phyloP scores from a whole-genome alignment of 2,329 filamentous ascomycete species.

The Magnaporthiopsis rhizophila region DNA sequence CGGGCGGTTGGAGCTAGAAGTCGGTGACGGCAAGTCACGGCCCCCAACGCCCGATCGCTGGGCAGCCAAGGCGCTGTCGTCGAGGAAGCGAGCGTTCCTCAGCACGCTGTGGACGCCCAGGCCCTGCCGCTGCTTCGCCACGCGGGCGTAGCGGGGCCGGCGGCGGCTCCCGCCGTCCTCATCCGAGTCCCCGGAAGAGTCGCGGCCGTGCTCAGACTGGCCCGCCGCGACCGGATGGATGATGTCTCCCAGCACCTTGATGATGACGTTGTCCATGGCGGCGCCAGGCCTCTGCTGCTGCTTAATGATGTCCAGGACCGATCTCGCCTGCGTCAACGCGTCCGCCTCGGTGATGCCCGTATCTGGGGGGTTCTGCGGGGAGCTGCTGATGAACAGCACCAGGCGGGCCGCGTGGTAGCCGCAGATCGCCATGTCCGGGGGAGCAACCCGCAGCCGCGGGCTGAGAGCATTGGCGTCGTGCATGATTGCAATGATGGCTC shows the following conservation, averaged over 20 bases:
- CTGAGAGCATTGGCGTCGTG: background rate
- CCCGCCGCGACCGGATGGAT: background rate
- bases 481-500: background rate
- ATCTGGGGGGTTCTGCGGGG: background rate
- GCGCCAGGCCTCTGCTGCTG: background rate
- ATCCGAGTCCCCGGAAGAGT: background rate
- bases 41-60: background rate
- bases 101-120: background rate
- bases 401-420: conserved; percentile 1
- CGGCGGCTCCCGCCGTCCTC: background rate
- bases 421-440: background rate
- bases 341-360: background rate
- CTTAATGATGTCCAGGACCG: background rate
- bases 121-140: background rate
- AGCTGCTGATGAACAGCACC: background rate
- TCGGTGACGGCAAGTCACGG: background rate
- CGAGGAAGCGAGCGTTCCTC: conserved; percentile 1
- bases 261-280: background rate
- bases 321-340: background rate
- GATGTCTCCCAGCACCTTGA: background rate
- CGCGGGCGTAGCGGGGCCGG: background rate
- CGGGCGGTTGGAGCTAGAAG: background rate
- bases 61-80: conserved; percentile 1
- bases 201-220: background rate
- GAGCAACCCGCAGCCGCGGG: background rate